Conservation (phyloP, 2,329 filamentous ascomycete species). For the Hymenoscyphus salicellus region DNA sequence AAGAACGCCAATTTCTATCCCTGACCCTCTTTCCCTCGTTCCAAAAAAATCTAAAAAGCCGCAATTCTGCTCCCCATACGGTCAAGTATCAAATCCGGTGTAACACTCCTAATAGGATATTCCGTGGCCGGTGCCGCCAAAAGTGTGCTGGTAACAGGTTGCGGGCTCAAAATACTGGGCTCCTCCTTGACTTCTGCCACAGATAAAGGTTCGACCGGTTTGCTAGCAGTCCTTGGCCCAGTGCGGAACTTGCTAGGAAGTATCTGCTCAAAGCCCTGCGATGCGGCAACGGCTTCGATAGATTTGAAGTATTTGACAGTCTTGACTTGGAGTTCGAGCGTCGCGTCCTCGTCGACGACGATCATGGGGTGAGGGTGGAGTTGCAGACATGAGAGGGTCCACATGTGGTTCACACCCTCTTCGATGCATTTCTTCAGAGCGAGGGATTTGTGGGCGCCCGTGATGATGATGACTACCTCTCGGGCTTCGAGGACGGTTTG, state of each 20-base stretch:
- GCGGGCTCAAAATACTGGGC: constrained; percentile 50
- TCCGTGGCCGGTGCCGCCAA: constrained; percentile 55
- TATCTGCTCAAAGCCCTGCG: constrained; percentile 57
- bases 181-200: constrained; percentile 25
- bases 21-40: not conserved
- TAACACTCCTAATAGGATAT: constrained; percentile 53
- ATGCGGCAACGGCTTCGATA: constrained; percentile 61
- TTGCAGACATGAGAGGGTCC: constrained; percentile 79
- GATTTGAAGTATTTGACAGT: constrained; percentile 73
- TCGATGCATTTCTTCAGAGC: constrained; percentile 79
- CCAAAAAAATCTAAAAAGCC: constrained; percentile 17
- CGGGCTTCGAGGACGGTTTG: constrained; percentile 77
- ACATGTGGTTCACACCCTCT: constrained; percentile 84
- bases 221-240: constrained; percentile 37
- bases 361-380: constrained; percentile 79
- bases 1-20: not conserved
- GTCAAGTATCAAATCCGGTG: constrained; percentile 60
- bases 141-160: constrained; percentile 54
- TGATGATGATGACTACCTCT: constrained; percentile 79
- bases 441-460: constrained; percentile 75
- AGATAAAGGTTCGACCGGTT: constrained; percentile 19
- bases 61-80: constrained; percentile 31
- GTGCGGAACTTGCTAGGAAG: constrained; percentile 56
- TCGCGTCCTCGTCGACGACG: constrained; percentile 78
- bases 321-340: constrained; percentile 69